Conservation (phyloP, 306 rosid species). For the Glycine latifolia region DNA sequence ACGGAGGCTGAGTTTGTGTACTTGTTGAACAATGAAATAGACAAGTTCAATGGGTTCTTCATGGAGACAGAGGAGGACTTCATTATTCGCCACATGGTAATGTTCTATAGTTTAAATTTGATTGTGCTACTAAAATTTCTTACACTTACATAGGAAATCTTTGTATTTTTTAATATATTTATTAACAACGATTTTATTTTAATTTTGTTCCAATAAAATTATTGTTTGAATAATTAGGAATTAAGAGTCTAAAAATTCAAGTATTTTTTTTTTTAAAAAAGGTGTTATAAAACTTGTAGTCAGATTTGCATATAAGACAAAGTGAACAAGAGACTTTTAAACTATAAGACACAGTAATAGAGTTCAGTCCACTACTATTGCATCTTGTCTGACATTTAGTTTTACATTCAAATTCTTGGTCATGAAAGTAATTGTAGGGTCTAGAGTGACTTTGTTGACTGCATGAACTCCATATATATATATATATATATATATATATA, state of each 20-base stretch:
- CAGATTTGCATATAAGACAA: background rate
- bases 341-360: no score
- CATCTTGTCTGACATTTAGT: background rate
- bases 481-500: no score
- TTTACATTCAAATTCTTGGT: background rate
- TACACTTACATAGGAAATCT: background rate
- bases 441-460: background rate
- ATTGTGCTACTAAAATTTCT: background rate
- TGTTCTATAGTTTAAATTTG: background rate
- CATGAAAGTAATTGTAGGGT: background rate
- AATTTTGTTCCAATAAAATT: background rate
- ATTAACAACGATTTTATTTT: background rate
- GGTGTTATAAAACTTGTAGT: no score
- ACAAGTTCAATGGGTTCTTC: conserved; percentile 85
- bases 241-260: background rate
- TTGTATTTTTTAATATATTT: background rate
- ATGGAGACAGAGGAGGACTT: conserved; percentile 87
- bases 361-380: no score
- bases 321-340: no score
- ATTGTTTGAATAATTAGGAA: background rate
- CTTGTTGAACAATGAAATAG: conserved; percentile 82
- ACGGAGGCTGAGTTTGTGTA: conserved; percentile 69
- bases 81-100: conserved; percentile 77
- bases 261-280: no score
- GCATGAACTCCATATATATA: no score